Percentiles rank a stretch among this genome's conserved stretches.
phyloP scores from a whole-genome alignment of 441 rosid species.

The Pelargonium fulgidum region DNA sequence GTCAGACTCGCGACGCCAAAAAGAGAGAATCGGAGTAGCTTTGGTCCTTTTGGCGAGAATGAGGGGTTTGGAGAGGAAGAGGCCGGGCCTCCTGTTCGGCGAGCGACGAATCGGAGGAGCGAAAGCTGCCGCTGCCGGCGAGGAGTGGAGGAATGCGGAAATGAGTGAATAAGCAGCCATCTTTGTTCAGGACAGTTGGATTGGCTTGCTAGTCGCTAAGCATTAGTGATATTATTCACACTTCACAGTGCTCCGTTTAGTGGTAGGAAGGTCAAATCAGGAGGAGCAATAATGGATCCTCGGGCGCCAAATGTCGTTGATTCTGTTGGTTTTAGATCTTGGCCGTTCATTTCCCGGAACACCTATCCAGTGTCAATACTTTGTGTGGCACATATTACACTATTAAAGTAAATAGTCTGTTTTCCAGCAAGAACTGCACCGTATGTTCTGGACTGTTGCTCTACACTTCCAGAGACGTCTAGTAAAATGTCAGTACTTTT shows the following conservation, averaged over 20 bases:
- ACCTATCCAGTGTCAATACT: not conserved
- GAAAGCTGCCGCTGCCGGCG: not conserved
- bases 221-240: not conserved
- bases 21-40: not conserved
- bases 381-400: not conserved
- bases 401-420: not conserved
- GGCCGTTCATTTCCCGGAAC: constrained; percentile 2
- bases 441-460: no score
- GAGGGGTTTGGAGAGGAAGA: not conserved
- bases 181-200: not conserved
- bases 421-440: no score
- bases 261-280: not conserved
- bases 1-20: not conserved
- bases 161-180: constrained; percentile 9
- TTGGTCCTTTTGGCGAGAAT: not conserved
- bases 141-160: constrained; percentile 1
- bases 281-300: not conserved
- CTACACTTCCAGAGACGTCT: no score
- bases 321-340: not conserved
- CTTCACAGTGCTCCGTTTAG: not conserved
- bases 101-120: not conserved
- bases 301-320: not conserved
- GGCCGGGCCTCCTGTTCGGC: not conserved
- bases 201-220: not conserved
- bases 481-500: no score